Evolutionary conservation across 192 early-diverging fungal species (phyloP).

Genomic region (Rhizophlyctis rosea): DNA sequence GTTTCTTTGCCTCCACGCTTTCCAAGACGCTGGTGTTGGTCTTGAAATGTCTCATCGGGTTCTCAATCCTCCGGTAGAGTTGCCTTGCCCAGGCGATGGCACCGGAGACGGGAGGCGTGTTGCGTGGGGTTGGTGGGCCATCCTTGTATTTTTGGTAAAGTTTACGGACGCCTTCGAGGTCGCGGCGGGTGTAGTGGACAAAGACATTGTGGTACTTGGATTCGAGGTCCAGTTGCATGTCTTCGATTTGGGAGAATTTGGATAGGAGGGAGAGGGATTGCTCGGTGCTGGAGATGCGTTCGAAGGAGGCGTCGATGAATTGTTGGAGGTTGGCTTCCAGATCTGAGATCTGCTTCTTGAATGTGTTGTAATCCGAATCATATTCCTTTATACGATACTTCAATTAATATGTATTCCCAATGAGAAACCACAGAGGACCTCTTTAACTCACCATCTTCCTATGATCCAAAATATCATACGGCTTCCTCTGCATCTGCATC

Average conservation of each 20-base stretch:
- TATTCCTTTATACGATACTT: constrained; percentile 43
- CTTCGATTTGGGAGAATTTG: constrained; percentile 62
- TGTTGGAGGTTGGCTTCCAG: constrained; percentile 57
- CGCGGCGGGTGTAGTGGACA: constrained; percentile 56
- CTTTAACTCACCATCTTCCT: constrained; percentile 49
- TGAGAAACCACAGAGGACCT: background rate
- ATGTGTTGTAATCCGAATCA: constrained; percentile 59
- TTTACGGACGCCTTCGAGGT: constrained; percentile 61
- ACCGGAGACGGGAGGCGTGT: constrained; percentile 59
- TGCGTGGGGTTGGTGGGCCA: constrained; percentile 55
- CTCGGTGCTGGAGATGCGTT: constrained; percentile 60
- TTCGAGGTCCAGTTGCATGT: constrained; percentile 64
- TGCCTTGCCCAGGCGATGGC: constrained; percentile 64
- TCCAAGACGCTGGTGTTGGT: constrained; percentile 53
- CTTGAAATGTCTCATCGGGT: constrained; percentile 58
- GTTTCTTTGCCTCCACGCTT: constrained; percentile 56
- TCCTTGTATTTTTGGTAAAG: constrained; percentile 65
- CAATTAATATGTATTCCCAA: background rate
- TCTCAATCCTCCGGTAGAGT: constrained; percentile 59
- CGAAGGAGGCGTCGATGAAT: constrained; percentile 63
- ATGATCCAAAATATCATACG: constrained; percentile 67
- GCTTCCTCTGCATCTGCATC: constrained; percentile 61
- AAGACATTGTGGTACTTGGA: constrained; percentile 65
- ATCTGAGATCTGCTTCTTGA: constrained; percentile 66
- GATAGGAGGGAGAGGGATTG: constrained; percentile 52